A percentile compares a stretch with the other conserved stretches of the same genome.
Conservation (phyloP, 768 basidiomycete genomes). For the Ramaria sp. region DNA sequence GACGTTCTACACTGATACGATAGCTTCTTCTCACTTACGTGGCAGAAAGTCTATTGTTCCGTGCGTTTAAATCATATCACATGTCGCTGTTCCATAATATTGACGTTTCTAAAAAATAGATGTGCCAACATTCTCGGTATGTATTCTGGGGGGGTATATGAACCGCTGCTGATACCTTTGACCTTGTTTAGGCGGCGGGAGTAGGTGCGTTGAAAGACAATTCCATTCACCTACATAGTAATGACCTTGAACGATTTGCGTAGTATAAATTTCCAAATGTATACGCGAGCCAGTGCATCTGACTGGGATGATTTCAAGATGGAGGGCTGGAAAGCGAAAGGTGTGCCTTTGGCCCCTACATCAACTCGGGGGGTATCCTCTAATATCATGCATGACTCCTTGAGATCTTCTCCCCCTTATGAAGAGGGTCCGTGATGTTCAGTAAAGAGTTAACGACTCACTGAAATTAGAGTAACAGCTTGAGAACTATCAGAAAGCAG, state of each 20-base stretch:
- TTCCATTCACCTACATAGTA: not conserved
- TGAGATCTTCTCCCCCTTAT: slow-evolving; percentile 61
- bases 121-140: slow-evolving; percentile 56
- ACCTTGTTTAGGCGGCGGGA: slow-evolving; percentile 34
- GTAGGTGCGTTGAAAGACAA: slow-evolving; percentile 29
- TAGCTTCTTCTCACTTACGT: slow-evolving; percentile 44
- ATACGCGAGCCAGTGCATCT: slow-evolving; percentile 52
- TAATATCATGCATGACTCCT: not conserved
- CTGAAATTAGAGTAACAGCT: slow-evolving; percentile 25
- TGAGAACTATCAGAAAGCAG: slow-evolving; percentile 70
- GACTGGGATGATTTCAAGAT: slow-evolving; percentile 73
- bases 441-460: not conserved
- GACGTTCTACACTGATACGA: slow-evolving; percentile 58
- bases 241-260: slow-evolving; percentile 8
- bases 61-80: slow-evolving; percentile 25
- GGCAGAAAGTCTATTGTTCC: slow-evolving; percentile 60
- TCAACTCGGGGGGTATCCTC: not conserved
- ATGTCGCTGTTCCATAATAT: not conserved
- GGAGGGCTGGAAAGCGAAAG: slow-evolving; percentile 56
- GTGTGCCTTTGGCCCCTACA: slow-evolving; percentile 19
- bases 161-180: not conserved
- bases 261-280: slow-evolving; percentile 76
- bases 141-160: not conserved
- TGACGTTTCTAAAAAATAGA: slow-evolving; percentile 20
- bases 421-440: slow-evolving; percentile 40